phyloP scores from a whole-genome alignment of 2,329 filamentous ascomycete species.

The Verticillium klebahnii region DNA sequence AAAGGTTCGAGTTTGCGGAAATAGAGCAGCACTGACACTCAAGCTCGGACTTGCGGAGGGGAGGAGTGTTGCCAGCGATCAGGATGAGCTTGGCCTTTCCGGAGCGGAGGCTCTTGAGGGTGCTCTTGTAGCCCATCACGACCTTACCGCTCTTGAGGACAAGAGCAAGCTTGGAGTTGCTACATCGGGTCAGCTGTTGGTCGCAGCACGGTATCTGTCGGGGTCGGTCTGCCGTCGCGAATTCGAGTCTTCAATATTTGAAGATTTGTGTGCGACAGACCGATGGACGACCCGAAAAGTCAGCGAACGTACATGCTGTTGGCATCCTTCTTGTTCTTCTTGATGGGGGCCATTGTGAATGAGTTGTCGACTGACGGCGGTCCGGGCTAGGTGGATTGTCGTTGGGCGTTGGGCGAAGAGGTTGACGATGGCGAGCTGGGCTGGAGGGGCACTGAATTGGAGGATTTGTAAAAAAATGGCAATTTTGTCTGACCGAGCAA shows the following conservation, averaged over 20 bases:
- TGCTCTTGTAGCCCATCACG: conserved; percentile 70
- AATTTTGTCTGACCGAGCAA: not conserved
- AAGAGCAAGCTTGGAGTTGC: conserved; percentile 53
- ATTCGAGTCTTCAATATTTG: not conserved
- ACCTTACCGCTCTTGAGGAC: conserved; percentile 70
- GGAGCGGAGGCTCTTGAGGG: conserved; percentile 80
- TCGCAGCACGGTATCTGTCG: not conserved
- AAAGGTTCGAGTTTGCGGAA: too few relatives aligned
- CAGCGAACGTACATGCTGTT: conserved; percentile 51
- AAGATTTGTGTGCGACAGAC: not conserved
- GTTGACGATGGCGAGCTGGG: conserved; percentile 5
- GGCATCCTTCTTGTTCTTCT: conserved; percentile 83
- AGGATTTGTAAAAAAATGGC: not conserved
- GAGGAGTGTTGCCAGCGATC: conserved; percentile 77
- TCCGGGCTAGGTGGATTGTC: conserved; percentile 1
- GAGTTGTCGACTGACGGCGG: conserved; percentile 30
- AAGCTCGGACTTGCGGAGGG: conserved; percentile 95
- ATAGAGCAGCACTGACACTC: conserved; percentile 49
- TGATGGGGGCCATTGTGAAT: conserved; percentile 58
- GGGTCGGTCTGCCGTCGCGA: not conserved
- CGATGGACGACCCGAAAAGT: not conserved
- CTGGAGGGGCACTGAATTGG: not conserved
- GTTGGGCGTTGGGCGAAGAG: conserved; percentile 10
- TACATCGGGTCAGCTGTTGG: not conserved
- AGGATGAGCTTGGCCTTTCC: conserved; percentile 99